Base-by-base conservation (phyloP, 108 stramenopile genomes). In the Craspedostauros australis region DNA sequence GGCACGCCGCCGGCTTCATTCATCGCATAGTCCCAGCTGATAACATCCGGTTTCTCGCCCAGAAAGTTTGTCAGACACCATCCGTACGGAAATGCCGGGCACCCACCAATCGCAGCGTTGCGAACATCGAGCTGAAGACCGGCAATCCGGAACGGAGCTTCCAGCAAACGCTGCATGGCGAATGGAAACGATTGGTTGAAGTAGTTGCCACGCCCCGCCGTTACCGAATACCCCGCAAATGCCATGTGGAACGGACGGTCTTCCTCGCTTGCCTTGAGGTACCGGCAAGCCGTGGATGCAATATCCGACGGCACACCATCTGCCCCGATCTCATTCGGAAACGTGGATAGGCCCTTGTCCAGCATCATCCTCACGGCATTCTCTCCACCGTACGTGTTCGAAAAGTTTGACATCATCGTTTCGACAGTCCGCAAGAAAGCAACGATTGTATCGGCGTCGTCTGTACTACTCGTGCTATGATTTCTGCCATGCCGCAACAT, bases 1-100 rank as follows among this genome's bases (percentile, higher is more conserved):
- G 73, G 61, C 15, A 57, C 70, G 1, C 62, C 73, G 11, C 60
- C 62, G 11, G 69, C 65, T 58, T 82, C 81, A 50, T 86, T 86
- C 80, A 86, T 82, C 25, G 73, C 66, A 52, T 57, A 86, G 67
- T 86, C 85, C 85, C 85, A 86, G 25, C 68, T 67, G 37, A 82
- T 58, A 6, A 86, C 77, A 72, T 86, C 80, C 2, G 67, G 62
- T 11, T 49, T 21, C 4, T 14, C n/a, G 20, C 78, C 85, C 40
- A 62, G 64, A 62, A 80, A 80, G 24, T 80, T 66, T 28, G 54
- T 50, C 48, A 82, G 33, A 50, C 85, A 86, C 68, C 67, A 86
- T 16, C 76, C 85, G 60, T 82, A 82, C 5, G 85, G 85, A 61
- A 86, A 86, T 18, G 62, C 47, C 14, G 85, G 80, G 7, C 64